Evolutionary conservation across 179 eudicot genomes (phyloP), one percentile per base, ranked within the genome.

Genomic region (Vitellaria paradoxa): DNA sequence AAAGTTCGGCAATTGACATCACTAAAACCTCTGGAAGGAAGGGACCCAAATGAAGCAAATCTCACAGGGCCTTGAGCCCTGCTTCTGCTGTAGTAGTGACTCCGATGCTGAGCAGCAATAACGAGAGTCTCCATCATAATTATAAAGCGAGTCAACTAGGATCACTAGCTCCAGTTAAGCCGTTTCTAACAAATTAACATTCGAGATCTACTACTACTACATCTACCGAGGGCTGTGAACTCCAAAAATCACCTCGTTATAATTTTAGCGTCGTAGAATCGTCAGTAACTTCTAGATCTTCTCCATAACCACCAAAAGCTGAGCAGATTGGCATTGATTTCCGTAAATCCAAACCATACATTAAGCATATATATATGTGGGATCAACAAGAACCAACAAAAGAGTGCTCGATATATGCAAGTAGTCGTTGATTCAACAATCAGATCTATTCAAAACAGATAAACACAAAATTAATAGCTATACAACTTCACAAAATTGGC

Each of bases 1-100:
- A 89, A 89, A 17, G 84, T 70, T 74, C 91, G 83, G 79, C 96
- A 93, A 81, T 83, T 93, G 20, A 96, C 74, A 20, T 83, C 94
- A 23, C 87, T 82, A 68, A 90, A 89, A 24, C 85, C 85, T 63
- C 81, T 81, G 23, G 84, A 76, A 14, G 88, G 86, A 6, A 84
- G 79, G 2, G 92, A 88, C 7, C 88, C 91, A 82, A 14, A 57
- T 57, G 55, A 8, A 4, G 1, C 55, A 50, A 77, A 87, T 77
- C 85, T 78, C 21, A 77, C 77, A 11, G 82, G 75, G 62, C 77
- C 68, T 69, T 76, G 79, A 24, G 68, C 75, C 65, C 81, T 87
- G 53, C 70, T 81, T 40, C 82, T 81, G 66, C 81, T 78, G 68
- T 82, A 82, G 71, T 82, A 88, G 37, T 88, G 90, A 75, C 85